Percentiles rank a stretch among this genome's conserved stretches.
phyloP scores from a whole-genome alignment of 495 filamentous ascomycete genomes.

The Aspergillus homomorphus region DNA sequence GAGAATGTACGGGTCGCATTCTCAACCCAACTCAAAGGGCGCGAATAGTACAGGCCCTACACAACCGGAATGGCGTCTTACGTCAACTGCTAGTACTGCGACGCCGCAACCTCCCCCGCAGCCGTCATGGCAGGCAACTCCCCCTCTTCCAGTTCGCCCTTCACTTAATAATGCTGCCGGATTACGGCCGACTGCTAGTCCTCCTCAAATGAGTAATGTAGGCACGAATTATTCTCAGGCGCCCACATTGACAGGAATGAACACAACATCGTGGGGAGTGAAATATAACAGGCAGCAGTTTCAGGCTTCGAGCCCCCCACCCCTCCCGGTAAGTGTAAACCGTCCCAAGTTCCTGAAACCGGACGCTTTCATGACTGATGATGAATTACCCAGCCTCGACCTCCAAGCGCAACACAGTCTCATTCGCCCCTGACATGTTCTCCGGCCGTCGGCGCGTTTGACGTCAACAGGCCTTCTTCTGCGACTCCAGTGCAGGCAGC shows the following conservation, averaged over 20 bases:
- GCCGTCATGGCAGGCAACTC: neutral
- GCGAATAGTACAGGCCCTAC: constrained; percentile 22
- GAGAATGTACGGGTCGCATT: constrained; percentile 31
- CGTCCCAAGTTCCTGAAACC: neutral
- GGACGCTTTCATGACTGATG: constrained; percentile 6
- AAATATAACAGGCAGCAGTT: constrained; percentile 41
- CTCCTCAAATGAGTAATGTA: constrained; percentile 11
- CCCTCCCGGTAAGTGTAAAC: constrained; percentile 43
- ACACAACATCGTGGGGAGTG: constrained; percentile 45
- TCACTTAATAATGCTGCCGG: constrained; percentile 18
- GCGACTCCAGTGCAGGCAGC: constrained; percentile 13
- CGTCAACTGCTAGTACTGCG: constrained; percentile 15
- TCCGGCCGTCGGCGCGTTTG: constrained; percentile 12
- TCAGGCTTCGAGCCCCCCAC: constrained; percentile 35
- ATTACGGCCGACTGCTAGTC: constrained; percentile 38
- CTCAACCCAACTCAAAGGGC: constrained; percentile 20
- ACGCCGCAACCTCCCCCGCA: neutral
- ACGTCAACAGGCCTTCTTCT: constrained; percentile 17
- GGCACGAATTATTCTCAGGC: constrained; percentile 25
- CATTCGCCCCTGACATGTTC: constrained; percentile 23
- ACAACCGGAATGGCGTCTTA: constrained; percentile 46
- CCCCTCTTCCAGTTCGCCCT: constrained; percentile 10
- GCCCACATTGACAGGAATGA: constrained; percentile 19
- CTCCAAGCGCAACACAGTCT: constrained; percentile 33
- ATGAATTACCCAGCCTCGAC: constrained; percentile 36